These are phyloP conservation scores for Leucogyrophana mollusca DNA, from an alignment of 768 basidiomycete genomes.

Conservation along the genomic window DNA sequence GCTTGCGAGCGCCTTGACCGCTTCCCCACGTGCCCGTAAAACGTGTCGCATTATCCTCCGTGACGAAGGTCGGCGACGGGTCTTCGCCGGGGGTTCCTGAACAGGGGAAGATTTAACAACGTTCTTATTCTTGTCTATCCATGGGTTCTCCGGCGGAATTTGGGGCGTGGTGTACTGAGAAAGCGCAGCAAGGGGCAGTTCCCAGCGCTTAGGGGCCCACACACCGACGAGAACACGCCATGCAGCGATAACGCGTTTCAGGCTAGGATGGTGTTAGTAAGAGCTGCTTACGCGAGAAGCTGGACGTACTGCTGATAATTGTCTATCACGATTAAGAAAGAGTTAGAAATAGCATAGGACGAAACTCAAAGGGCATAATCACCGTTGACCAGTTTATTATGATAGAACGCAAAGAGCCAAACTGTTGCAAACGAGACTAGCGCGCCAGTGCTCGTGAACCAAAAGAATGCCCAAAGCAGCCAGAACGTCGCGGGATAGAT, in stretches of 20 bases:
- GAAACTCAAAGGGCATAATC: slow-evolving; percentile 34
- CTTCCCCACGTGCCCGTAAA: slow-evolving; percentile 80
- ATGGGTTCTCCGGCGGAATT: slow-evolving; percentile 66
- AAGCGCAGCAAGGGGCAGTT: slow-evolving; percentile 72
- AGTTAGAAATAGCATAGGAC: no score
- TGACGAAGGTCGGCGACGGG: slow-evolving; percentile 58
- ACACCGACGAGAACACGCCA: slow-evolving; percentile 97
- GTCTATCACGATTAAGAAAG: slow-evolving; percentile 36
- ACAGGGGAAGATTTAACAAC: slow-evolving; percentile 15
- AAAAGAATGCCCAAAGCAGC: slow-evolving; percentile 80
- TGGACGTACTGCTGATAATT: slow-evolving; percentile 73
- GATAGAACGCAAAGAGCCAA: slow-evolving; percentile 81
- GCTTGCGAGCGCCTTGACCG: slow-evolving; percentile 68
- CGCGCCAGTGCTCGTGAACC: slow-evolving; percentile 73
- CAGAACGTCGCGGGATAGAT: slow-evolving; percentile 87
- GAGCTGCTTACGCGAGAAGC: slow-evolving; percentile 7
- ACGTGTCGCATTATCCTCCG: slow-evolving; percentile 88
- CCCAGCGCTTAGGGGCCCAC: slow-evolving; percentile 86
- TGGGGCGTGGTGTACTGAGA: slow-evolving; percentile 68
- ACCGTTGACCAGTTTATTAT: slow-evolving; percentile 84
- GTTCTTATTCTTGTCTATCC: slow-evolving; percentile 54
- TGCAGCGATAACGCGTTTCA: slow-evolving; percentile 85
- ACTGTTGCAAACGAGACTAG: slow-evolving; percentile 66
- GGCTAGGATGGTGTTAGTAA: slow-evolving; percentile 40
- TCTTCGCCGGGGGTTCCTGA: slow-evolving; percentile 42